These are phyloP conservation scores for Spergularia bocconei DNA, from an alignment of 148 eudicot genomes.

Conservation along the genomic window DNA sequence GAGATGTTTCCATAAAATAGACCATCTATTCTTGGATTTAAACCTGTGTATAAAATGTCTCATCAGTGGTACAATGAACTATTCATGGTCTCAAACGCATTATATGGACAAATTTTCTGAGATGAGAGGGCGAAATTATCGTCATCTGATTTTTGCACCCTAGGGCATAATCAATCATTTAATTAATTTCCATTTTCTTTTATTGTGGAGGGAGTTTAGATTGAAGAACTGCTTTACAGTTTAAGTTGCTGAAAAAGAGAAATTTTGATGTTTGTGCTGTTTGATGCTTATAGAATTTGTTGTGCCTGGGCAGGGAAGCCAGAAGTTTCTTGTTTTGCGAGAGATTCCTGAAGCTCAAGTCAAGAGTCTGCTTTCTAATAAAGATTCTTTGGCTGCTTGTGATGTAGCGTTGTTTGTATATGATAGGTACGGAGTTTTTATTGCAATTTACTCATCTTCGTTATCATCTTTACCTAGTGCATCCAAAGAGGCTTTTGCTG, in stretches of 20 bases:
- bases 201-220: no score
- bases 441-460: background rate
- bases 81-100: no score
- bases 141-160: no score
- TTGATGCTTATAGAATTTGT: background rate
- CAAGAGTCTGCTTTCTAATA: constrained; percentile 47
- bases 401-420: constrained; percentile 86
- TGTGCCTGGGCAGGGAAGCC: constrained; percentile 52
- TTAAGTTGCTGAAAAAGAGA: background rate
- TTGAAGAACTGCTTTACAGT: no score
- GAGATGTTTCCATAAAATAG: no score
- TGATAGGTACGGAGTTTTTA: constrained; percentile 56
- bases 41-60: no score
- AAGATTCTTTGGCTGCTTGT: constrained; percentile 77
- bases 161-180: no score
- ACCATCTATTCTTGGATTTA: no score
- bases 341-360: constrained; percentile 83
- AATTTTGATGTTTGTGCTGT: background rate
- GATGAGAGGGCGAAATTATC: no score
- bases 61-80: no score
- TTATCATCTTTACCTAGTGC: background rate
- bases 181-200: no score
- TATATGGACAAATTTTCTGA: no score
- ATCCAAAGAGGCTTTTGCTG: background rate
- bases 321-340: constrained; percentile 71